phyloP scores from a whole-genome alignment of 495 filamentous ascomycete species.

The Penicillium maclennaniae region DNA sequence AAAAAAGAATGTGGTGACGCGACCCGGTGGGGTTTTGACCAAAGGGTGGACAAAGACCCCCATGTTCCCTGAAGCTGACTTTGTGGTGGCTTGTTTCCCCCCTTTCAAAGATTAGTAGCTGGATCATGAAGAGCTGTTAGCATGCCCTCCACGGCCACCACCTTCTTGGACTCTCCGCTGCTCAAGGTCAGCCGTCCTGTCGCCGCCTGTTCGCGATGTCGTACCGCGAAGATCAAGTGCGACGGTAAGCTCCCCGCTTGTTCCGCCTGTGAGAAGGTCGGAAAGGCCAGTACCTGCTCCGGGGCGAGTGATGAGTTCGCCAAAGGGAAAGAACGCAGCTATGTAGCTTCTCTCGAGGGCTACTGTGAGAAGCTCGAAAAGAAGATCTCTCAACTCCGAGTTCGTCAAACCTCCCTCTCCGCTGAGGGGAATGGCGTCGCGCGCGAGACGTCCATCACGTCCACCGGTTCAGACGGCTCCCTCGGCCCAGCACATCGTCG shows the following conservation, averaged over 20 bases:
- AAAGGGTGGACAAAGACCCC: neutral
- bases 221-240: slow-evolving; percentile 90
- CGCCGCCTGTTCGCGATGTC: slow-evolving; percentile 88
- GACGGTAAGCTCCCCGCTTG: slow-evolving; percentile 93
- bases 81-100: neutral
- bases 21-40: neutral
- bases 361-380: slow-evolving; percentile 82
- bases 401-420: slow-evolving; percentile 56
- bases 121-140: slow-evolving; percentile 11
- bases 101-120: neutral
- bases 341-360: slow-evolving; percentile 86
- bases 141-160: slow-evolving; percentile 29
- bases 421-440: slow-evolving; percentile 56
- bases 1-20: neutral
- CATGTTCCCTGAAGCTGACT: neutral
- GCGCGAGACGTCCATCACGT: slow-evolving; percentile 51
- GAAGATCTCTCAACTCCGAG: slow-evolving; percentile 53
- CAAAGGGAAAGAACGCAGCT: slow-evolving; percentile 89
- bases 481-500: slow-evolving; percentile 35
- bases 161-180: slow-evolving; percentile 65
- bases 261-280: slow-evolving; percentile 84
- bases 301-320: slow-evolving; percentile 92
- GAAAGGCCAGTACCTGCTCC: slow-evolving; percentile 78
- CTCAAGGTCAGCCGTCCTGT: slow-evolving; percentile 88
- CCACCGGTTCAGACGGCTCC: slow-evolving; percentile 38